phyloP scores from a whole-genome alignment of 176 grass and related monocot genomes.

The Pontederia paniculata region DNA sequence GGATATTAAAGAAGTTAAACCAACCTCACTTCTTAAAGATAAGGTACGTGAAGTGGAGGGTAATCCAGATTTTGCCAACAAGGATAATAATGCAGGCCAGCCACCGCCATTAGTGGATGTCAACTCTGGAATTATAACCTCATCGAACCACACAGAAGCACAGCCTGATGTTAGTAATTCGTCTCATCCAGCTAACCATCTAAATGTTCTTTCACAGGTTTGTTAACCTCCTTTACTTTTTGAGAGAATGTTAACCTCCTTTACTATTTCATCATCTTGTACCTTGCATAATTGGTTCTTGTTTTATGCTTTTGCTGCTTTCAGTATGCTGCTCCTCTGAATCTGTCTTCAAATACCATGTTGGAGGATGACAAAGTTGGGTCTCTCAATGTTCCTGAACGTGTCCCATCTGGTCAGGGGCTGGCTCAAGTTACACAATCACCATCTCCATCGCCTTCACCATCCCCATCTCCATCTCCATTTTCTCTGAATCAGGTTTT shows the following conservation, averaged over 20 bases:
- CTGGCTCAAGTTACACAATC: slow-evolving; percentile 36
- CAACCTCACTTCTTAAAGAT: slow-evolving; percentile 72
- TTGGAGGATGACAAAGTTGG: slow-evolving; percentile 81
- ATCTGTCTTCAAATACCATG: slow-evolving; percentile 53
- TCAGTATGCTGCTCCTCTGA: slow-evolving; percentile 62
- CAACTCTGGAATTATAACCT: slow-evolving; percentile 37
- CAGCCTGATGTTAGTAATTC: slow-evolving; percentile 66
- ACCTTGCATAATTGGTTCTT: slow-evolving; percentile 4
- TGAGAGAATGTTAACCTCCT: no score
- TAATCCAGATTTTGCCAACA: slow-evolving; percentile 98
- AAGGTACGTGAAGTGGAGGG: slow-evolving; percentile 58
- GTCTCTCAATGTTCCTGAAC: slow-evolving; percentile 70
- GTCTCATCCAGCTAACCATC: slow-evolving; percentile 39
- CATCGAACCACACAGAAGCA: slow-evolving; percentile 52
- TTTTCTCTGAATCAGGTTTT: slow-evolving; percentile 88
- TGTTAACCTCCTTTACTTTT: no score
- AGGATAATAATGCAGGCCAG: slow-evolving; percentile 63
- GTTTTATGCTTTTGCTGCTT: slow-evolving; percentile 10
- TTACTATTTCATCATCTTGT: neutral
- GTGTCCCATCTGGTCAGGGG: slow-evolving; percentile 38
- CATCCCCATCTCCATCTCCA: slow-evolving; percentile 49
- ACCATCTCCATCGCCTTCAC: slow-evolving; percentile 34
- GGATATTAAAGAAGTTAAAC: slow-evolving; percentile 96
- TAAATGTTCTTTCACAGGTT: slow-evolving; percentile 59
- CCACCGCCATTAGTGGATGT: slow-evolving; percentile 30